phyloP scores from a whole-genome alignment of 164 flowering plant species.

The Amborella trichopoda region DNA sequence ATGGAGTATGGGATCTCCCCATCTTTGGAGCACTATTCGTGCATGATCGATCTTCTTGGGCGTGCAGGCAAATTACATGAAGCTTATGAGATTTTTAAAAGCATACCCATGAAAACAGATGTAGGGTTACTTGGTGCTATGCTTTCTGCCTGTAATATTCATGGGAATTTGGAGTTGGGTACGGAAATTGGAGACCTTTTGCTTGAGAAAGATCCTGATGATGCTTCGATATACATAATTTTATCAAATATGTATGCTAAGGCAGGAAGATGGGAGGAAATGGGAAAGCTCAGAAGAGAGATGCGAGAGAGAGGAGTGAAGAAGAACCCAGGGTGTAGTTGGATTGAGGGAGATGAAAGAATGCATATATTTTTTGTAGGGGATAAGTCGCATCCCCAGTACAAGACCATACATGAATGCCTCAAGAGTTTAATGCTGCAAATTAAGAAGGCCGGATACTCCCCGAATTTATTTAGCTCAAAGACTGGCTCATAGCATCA shows the following conservation, averaged over 20 bases:
- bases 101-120: constrained; percentile 20
- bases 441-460: too few relatives aligned
- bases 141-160: constrained; percentile 52
- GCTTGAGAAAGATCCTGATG: constrained; percentile 38
- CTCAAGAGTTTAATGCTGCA: constrained; percentile 2
- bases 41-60: constrained; percentile 60
- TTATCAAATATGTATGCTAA: constrained; percentile 57
- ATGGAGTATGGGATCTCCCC: constrained; percentile 30
- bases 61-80: constrained; percentile 59
- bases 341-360: constrained; percentile 49
- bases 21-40: constrained; percentile 43
- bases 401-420: constrained; percentile 30
- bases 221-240: constrained; percentile 36
- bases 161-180: constrained; percentile 33
- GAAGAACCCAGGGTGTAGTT: constrained; percentile 69
- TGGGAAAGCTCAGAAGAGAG: constrained; percentile 31
- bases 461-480: too few relatives aligned
- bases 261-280: constrained; percentile 39
- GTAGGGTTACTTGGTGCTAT: constrained; percentile 41
- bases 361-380: constrained; percentile 35
- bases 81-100: constrained; percentile 40
- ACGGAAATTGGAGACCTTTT: constrained; percentile 37
- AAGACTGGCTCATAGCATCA: too few relatives aligned
- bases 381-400: constrained; percentile 29
- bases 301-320: constrained; percentile 46